Evolutionary conservation across 345 rosid species (phyloP), one percentile per base, ranked within the genome.

Genomic region (Brassica carinata): DNA sequence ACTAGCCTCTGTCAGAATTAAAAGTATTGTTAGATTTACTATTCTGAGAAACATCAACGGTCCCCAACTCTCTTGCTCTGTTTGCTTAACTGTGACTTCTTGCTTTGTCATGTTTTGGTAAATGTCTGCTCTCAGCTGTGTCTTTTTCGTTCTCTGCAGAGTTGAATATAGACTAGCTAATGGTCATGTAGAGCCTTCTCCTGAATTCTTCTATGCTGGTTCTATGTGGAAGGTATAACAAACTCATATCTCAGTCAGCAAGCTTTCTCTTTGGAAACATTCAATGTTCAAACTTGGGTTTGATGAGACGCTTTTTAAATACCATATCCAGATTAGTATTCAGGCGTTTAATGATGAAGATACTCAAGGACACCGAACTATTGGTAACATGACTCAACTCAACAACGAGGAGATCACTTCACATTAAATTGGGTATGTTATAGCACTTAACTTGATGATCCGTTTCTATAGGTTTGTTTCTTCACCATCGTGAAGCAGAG

Each of bases 151-250:
- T 64, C 43, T 63, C 58, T 14, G 57, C 66, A 93, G 99, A 81
- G 88, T 90, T 86, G 94, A 91, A 83, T 95, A 85, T 83, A 85
- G 98, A 85, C 97, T 95, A 67, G 82, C 82, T 82, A 94, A 95
- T 74, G 96, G 99, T 79, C 99, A 95, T 85, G 99, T 95, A 68
- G 91, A 91, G 94, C 96, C 91, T 84, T 95, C 98, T 63, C 88
- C 88, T 48, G 98, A 95, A 81, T 85, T 87, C 76, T 95, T 95
- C 74, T 95, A 90, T 81, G 98, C 96, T 17, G 99, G 99, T 81
- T 95, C 99, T 67, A 78, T 93, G 82, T 95, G 97, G 99, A 93
- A 95, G 99, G 99, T 92, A 85, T 73, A 14, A 83, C 8, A 63
- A 75, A 69, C 71, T 64, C 58, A 53, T 4, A 31, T 64, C 59